phyloP scores from a whole-genome alignment of 139 green algal species.

The Tetradesmus obliquus region DNA sequence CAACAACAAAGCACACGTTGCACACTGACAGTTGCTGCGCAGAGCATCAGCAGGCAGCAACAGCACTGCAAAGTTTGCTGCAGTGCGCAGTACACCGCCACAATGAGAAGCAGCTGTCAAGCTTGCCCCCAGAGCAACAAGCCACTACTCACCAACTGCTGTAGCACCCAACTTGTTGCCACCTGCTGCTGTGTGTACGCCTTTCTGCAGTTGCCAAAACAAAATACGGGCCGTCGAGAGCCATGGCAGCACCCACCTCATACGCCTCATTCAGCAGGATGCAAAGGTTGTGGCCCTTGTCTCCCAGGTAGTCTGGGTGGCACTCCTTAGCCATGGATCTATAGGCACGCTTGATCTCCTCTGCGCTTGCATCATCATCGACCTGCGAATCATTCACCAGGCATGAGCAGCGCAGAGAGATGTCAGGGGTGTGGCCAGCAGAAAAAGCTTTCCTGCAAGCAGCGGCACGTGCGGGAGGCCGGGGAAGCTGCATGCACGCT shows the following conservation, averaged over 20 bases:
- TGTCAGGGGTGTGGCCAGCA: neutral
- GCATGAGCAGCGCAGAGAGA: neutral
- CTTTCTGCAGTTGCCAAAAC: neutral
- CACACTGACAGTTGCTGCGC: too few relatives aligned
- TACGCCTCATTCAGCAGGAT: constrained; percentile 89
- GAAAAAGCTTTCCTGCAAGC: neutral
- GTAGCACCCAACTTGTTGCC: too few relatives aligned
- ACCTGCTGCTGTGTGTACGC: too few relatives aligned
- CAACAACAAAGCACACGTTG: too few relatives aligned
- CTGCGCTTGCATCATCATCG: constrained; percentile 68
- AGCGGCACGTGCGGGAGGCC: neutral
- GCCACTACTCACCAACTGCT: too few relatives aligned
- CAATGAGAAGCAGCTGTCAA: too few relatives aligned
- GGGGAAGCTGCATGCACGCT: too few relatives aligned
- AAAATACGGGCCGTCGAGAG: neutral
- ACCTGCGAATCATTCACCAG: constrained; percentile 48
- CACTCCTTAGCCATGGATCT: constrained; percentile 73
- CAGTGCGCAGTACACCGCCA: neutral
- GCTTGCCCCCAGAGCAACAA: too few relatives aligned
- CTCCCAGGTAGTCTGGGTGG: constrained; percentile 78
- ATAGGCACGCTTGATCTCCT: constrained; percentile 88
- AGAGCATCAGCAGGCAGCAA: neutral
- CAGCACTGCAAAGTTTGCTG: neutral
- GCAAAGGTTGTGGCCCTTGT: constrained; percentile 86
- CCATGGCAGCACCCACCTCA: constrained; percentile 4